Percentiles rank a stretch among this genome's conserved stretches.
phyloP scores from a whole-genome alignment of 2,329 filamentous ascomycete genomes.

The Fusarium oxysporum region DNA sequence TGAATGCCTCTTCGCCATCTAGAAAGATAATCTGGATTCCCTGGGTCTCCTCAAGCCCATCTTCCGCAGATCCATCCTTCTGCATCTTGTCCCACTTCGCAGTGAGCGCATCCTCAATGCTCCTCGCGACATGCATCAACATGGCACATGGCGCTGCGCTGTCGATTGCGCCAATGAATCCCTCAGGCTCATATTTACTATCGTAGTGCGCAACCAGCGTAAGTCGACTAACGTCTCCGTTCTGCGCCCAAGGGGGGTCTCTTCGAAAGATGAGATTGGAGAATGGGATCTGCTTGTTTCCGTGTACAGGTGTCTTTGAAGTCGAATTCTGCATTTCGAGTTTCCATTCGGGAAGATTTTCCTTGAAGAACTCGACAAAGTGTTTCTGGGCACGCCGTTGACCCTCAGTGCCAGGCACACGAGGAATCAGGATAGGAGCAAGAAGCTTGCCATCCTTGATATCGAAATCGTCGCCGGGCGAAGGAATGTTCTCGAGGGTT shows the following conservation, averaged over 20 bases:
- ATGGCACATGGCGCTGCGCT: conserved; percentile 95
- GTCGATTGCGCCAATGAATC: conserved; percentile 94
- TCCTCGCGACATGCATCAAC: conserved; percentile 85
- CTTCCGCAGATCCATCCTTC: conserved; percentile 63
- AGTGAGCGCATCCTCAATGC: conserved; percentile 82
- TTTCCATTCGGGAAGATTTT: conserved; percentile 80
- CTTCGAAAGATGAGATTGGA: conserved; percentile 86
- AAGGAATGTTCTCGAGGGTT: conserved; percentile 77
- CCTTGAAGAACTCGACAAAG: conserved; percentile 84
- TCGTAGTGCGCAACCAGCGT: conserved; percentile 96
- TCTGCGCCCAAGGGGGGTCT: conserved; percentile 84
- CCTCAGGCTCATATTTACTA: conserved; percentile 80
- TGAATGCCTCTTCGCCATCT: conserved; percentile 95
- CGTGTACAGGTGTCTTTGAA: conserved; percentile 80
- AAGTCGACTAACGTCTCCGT: conserved; percentile 81
- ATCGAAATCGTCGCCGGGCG: conserved; percentile 81
- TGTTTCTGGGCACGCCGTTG: conserved; percentile 79
- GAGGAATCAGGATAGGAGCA: conserved; percentile 86
- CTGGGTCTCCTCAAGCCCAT: conserved; percentile 76
- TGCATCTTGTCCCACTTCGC: conserved; percentile 84
- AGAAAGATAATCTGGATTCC: conserved; percentile 91
- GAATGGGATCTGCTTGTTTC: conserved; percentile 80
- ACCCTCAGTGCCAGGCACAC: conserved; percentile 88
- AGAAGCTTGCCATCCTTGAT: conserved; percentile 80
- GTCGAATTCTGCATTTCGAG: conserved; percentile 92